phyloP scores from a whole-genome alignment of 371 early-diverging fungal genomes.

The Apophysomyces elegans region DNA sequence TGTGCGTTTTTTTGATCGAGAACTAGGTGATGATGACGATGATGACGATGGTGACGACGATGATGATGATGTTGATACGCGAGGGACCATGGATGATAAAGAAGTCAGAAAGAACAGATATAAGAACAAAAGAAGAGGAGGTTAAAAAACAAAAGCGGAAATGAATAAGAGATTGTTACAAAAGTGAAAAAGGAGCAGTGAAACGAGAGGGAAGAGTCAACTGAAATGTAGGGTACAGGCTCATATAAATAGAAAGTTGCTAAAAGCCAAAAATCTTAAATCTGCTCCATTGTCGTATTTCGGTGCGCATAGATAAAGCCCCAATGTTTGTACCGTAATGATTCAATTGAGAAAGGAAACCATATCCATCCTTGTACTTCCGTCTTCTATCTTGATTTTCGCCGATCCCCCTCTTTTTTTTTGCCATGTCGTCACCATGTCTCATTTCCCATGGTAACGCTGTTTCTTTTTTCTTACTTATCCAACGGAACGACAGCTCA shows the following conservation, averaged over 20 bases:
- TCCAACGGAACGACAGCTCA: not conserved
- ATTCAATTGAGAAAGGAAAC: too few species aligned
- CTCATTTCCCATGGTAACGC: not conserved
- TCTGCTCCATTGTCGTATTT: not conserved
- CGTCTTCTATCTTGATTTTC: too few species aligned
- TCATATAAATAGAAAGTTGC: constrained; percentile 12
- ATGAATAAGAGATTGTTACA: too few species aligned
- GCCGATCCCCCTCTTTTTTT: not conserved
- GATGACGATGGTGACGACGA: too few species aligned
- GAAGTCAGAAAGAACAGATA: not conserved
- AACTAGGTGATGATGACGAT: not conserved
- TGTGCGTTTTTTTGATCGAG: constrained; percentile 10
- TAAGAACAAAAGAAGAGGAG: not conserved
- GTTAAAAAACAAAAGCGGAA: not conserved
- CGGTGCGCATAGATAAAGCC: constrained; percentile 1
- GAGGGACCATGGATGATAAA: constrained; percentile 6
- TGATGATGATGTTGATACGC: not conserved
- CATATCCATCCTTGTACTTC: too few species aligned
- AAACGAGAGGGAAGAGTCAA: constrained; percentile 3
- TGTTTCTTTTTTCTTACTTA: not conserved
- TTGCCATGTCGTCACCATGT: not conserved
- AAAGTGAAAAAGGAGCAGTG: not conserved
- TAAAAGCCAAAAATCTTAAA: not conserved
- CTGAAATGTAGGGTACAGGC: constrained; percentile 5
- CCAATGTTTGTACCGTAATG: not conserved